Evolutionary conservation across 2,329 filamentous ascomycete genomes (phyloP).

Genomic region (Fusarium metavorans): DNA sequence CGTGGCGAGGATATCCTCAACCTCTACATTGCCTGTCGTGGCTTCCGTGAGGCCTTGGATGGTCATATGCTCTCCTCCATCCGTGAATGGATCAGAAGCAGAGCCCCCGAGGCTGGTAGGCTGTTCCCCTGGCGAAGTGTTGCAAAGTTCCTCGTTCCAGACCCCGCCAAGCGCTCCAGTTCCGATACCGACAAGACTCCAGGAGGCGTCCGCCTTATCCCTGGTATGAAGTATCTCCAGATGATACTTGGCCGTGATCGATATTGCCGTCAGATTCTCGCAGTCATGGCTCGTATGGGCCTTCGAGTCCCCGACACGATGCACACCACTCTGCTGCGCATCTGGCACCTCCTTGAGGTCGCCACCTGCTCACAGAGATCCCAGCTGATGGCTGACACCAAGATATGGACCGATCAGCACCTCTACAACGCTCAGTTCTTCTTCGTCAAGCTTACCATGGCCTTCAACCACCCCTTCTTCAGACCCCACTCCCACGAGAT

Average conservation of each 20-base stretch:
- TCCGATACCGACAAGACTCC: slow-evolving; percentile 11
- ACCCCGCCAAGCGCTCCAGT: slow-evolving; percentile 63
- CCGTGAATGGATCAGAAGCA: slow-evolving; percentile 63
- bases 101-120: slow-evolving; percentile 65
- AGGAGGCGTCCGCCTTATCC: slow-evolving; percentile 62
- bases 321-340: slow-evolving; percentile 66
- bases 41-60: slow-evolving; percentile 72
- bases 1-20: slow-evolving; percentile 67
- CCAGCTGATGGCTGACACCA: slow-evolving; percentile 63
- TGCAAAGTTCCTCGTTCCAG: slow-evolving; percentile 65
- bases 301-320: slow-evolving; percentile 66
- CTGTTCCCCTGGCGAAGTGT: slow-evolving; percentile 75
- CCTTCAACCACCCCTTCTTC: slow-evolving; percentile 72
- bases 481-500: slow-evolving; percentile 64
- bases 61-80: slow-evolving; percentile 70
- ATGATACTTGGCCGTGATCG: slow-evolving; percentile 72
- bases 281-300: slow-evolving; percentile 68
- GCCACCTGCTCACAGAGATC: slow-evolving; percentile 65
- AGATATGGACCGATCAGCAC: slow-evolving; percentile 69
- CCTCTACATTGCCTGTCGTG: slow-evolving; percentile 73
- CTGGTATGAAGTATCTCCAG: slow-evolving; percentile 74
- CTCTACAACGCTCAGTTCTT: slow-evolving; percentile 73
- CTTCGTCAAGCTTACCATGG: slow-evolving; percentile 78
- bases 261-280: slow-evolving; percentile 71
- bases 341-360: slow-evolving; percentile 81